phyloP scores from a whole-genome alignment of 2,329 filamentous ascomycete genomes.

The Penicillium brasilianum region DNA sequence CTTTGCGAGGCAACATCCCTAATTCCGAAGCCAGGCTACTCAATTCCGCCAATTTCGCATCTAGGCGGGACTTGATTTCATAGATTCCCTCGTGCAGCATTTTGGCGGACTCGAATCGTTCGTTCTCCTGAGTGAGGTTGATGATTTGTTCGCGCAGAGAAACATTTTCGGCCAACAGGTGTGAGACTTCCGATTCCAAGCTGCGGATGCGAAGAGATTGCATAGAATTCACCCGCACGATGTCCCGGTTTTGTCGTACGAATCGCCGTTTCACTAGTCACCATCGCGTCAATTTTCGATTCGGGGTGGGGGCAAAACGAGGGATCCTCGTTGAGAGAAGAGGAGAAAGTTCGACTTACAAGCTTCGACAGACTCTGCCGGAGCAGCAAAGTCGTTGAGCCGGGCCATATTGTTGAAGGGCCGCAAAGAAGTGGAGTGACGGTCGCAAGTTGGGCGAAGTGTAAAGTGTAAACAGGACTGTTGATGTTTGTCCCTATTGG shows the following conservation, averaged over 20 bases:
- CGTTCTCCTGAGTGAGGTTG: slow-evolving; percentile 59
- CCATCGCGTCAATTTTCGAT: slow-evolving; percentile 17
- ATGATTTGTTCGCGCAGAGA: slow-evolving; percentile 64
- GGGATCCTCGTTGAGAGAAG: background rate
- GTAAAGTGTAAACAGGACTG: slow-evolving; percentile 34
- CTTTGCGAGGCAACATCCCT: slow-evolving; percentile 48
- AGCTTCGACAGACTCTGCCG: slow-evolving; percentile 54
- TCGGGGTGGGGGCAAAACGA: background rate
- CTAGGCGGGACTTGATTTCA: slow-evolving; percentile 59
- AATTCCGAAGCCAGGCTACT: slow-evolving; percentile 60
- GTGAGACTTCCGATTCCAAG: slow-evolving; percentile 65
- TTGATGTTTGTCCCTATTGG: slow-evolving; percentile 46
- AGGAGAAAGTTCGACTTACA: slow-evolving; percentile 42
- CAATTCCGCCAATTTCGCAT: slow-evolving; percentile 62
- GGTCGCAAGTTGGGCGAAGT: slow-evolving; percentile 6
- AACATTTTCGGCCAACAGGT: slow-evolving; percentile 65
- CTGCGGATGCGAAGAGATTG: slow-evolving; percentile 68
- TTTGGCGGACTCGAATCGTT: slow-evolving; percentile 52
- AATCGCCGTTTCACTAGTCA: slow-evolving; percentile 66
- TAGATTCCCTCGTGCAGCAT: slow-evolving; percentile 55
- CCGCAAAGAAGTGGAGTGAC: background rate
- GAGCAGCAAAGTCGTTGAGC: slow-evolving; percentile 53
- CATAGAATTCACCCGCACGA: slow-evolving; percentile 66
- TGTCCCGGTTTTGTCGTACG: slow-evolving; percentile 69
- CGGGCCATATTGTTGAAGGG: slow-evolving; percentile 49